Percentiles rank a stretch among this genome's conserved stretches.
These are phyloP conservation scores for Rubia tinctorum DNA, from an alignment of 305 asterid genomes.

Conservation along the genomic window DNA sequence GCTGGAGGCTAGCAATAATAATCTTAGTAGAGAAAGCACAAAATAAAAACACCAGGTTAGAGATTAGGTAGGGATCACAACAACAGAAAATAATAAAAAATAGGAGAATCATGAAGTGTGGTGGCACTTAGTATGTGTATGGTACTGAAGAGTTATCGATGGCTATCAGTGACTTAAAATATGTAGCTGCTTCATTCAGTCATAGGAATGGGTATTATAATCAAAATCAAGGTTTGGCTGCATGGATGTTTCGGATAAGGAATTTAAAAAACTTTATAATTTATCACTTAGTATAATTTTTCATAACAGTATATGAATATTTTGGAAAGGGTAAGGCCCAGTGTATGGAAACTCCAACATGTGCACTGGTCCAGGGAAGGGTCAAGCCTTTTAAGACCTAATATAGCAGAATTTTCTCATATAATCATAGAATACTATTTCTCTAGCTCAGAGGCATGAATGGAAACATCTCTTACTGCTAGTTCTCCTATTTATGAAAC, in stretches of 20 bases:
- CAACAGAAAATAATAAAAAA: background rate
- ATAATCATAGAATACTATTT: background rate
- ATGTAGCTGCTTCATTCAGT: background rate
- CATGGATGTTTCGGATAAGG: background rate
- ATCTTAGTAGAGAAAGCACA: background rate
- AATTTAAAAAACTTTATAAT: background rate
- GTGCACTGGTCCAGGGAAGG: background rate
- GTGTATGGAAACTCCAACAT: background rate
- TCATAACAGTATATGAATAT: background rate
- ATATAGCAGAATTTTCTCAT: background rate
- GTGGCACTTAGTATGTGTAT: background rate
- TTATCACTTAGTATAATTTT: background rate
- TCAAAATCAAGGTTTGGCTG: background rate
- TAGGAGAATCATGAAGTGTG: background rate
- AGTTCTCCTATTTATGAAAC: background rate
- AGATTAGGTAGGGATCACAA: background rate
- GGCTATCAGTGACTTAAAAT: background rate
- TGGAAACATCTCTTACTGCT: background rate
- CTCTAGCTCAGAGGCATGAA: background rate
- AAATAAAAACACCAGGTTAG: background rate
- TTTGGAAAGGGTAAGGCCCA: background rate
- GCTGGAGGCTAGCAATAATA: background rate
- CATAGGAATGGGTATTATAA: background rate
- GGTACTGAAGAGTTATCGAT: background rate
- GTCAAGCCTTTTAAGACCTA: background rate